Evolutionary conservation across 805 yeast species (phyloP), one percentile per base, ranked within the genome.

Genomic region (Ogataea ganodermae): DNA sequence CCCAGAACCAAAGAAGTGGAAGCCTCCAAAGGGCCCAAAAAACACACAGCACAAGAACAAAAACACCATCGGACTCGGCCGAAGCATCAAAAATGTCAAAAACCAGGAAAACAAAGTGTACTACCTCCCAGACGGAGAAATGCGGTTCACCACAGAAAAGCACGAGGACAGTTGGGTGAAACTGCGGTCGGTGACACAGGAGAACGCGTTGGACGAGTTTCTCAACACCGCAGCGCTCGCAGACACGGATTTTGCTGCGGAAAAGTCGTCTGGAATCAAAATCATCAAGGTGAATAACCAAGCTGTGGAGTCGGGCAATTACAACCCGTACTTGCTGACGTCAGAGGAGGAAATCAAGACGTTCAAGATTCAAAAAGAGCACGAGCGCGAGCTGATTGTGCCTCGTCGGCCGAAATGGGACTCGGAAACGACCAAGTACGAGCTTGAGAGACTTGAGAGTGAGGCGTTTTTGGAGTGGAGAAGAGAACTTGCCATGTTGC

Each of bases 351-450:
- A 81, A 58, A 73, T 75, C 43, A 78, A 74, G 36, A 70, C 84
- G 47, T 78, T 83, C 50, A 72, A 75, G 28, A 74, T 81, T 50
- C 91, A 86, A 57, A 78, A 80, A 64, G 79, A 79, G 52, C 84
- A 84, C 63, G 89, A 84, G 55, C 70, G 71, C 48, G 75, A 74
- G 38, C 76, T 94, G 59, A 89, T 85, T 7, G 92, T 94, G 46
- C 99, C 99, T 37, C 80, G 97, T 64, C 78, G 98, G 66, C 99
- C 99, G 14, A 61, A 70, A 37, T 94, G 99, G 99, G 78, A 73
- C 45, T 77, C 76, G 49, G 71, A 68, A 3, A 90, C 83, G 71
- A 81, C 92, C 27, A 83, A 83, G 53, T 74, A 75, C 32, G 87
- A 90, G 68, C 78, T 94, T 28, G 96, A 92, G 53, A 78, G 92